These are phyloP conservation scores for Spathaspora passalidarum DNA, from an alignment of 805 yeast species.

Conservation along the genomic window DNA sequence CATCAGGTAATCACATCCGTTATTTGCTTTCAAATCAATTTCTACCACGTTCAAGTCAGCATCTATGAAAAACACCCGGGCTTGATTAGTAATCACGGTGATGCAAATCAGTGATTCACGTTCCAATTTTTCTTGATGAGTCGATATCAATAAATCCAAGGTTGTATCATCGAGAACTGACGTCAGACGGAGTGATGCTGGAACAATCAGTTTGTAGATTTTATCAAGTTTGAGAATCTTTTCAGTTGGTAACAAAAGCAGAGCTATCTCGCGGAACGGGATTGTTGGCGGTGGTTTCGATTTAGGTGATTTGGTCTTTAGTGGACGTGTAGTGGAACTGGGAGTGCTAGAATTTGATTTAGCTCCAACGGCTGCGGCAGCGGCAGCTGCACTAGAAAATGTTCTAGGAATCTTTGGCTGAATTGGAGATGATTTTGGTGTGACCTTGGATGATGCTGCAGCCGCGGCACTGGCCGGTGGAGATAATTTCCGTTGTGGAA, in stretches of 20 bases:
- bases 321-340: not conserved
- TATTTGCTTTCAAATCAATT: slow-evolving; percentile 41
- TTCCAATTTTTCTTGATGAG: slow-evolving; percentile 18
- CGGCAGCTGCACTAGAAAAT: slow-evolving; percentile 1
- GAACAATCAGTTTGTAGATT: slow-evolving; percentile 33
- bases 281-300: slow-evolving; percentile 11
- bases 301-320: not conserved
- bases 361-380: slow-evolving; percentile 3
- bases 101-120: slow-evolving; percentile 27
- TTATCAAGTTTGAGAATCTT: slow-evolving; percentile 40
- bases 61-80: slow-evolving; percentile 41
- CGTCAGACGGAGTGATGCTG: not conserved
- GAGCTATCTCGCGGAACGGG: slow-evolving; percentile 32
- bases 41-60: slow-evolving; percentile 29
- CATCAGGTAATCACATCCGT: slow-evolving; percentile 59
- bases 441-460: slow-evolving; percentile 1
- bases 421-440: not conserved
- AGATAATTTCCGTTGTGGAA: not conserved
- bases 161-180: slow-evolving; percentile 23
- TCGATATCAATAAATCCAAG: slow-evolving; percentile 30
- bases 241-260: slow-evolving; percentile 29
- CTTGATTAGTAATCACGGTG: slow-evolving; percentile 37
- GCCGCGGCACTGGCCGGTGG: not conserved
- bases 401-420: not conserved
- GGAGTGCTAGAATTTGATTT: not conserved